Evolutionary conservation across 192 early-diverging fungal species (phyloP).

Genomic region (Funneliformis geosporum): DNA sequence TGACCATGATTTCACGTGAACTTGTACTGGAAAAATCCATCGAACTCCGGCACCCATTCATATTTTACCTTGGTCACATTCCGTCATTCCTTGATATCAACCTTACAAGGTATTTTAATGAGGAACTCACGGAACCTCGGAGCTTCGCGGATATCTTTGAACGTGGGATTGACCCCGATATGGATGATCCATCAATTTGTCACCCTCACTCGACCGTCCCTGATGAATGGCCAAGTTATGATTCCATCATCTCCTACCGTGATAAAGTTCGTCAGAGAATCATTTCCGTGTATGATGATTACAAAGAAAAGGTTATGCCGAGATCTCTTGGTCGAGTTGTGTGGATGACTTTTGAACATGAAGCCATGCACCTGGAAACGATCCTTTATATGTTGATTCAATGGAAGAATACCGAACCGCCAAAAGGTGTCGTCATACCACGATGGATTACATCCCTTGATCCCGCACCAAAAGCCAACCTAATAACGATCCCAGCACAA

Average conservation of each 20-base stretch:
- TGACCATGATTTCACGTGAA: slow-evolving; percentile 57
- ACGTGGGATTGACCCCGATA: slow-evolving; percentile 90
- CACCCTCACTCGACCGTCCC: slow-evolving; percentile 77
- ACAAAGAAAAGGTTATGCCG: slow-evolving; percentile 30
- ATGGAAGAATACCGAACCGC: slow-evolving; percentile 50
- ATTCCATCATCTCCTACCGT: slow-evolving; percentile 67
- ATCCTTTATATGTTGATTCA: slow-evolving; percentile 89
- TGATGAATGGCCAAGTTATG: slow-evolving; percentile 69
- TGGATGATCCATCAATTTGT: slow-evolving; percentile 71
- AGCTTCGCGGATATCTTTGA: slow-evolving; percentile 83
- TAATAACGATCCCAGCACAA: slow-evolving; percentile 35
- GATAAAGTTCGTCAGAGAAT: slow-evolving; percentile 63
- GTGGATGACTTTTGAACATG: slow-evolving; percentile 92
- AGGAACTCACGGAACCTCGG: slow-evolving; percentile 59
- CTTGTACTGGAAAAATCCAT: slow-evolving; percentile 75
- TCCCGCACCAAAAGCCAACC: neutral
- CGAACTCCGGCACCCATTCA: slow-evolving; percentile 79
- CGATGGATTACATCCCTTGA: slow-evolving; percentile 13
- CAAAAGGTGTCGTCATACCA: slow-evolving; percentile 46
- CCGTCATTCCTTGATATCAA: slow-evolving; percentile 70
- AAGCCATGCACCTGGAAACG: slow-evolving; percentile 93
- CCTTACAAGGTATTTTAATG: slow-evolving; percentile 46
- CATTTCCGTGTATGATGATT: slow-evolving; percentile 43
- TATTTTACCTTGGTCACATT: slow-evolving; percentile 90
- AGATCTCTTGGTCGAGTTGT: slow-evolving; percentile 59